A percentile compares a stretch with the other conserved stretches of the same genome.
These are phyloP conservation scores for Grammothele lineata DNA, from an alignment of 768 basidiomycete species.

Conservation along the genomic window DNA sequence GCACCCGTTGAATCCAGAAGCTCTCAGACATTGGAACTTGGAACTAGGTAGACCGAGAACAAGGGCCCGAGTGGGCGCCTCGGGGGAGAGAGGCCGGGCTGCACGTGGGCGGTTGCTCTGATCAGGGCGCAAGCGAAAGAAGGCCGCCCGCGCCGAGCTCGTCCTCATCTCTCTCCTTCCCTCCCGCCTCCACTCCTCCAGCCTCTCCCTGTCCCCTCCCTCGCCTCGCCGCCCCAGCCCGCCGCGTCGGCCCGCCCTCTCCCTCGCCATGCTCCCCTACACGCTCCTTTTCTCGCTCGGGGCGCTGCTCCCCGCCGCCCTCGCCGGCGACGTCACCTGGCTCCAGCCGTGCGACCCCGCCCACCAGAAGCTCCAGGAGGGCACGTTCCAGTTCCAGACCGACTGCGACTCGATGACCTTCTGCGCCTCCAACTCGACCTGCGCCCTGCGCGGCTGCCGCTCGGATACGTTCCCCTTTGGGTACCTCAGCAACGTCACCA, in stretches of 20 bases:
- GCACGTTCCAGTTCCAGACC: constrained; percentile 76
- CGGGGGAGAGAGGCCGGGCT: not conserved
- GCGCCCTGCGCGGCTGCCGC: constrained; percentile 65
- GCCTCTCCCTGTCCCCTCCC: not conserved
- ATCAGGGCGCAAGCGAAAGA: too few species aligned
- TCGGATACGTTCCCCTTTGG: constrained; percentile 77
- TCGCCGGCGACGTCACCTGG: constrained; percentile 44
- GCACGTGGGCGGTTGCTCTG: too few species aligned
- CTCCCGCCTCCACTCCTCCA: not conserved
- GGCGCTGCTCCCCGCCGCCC: constrained; percentile 26
- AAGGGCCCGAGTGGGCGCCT: too few species aligned
- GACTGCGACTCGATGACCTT: constrained; percentile 73
- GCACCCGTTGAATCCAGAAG: too few species aligned
- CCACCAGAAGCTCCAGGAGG: constrained; percentile 65
- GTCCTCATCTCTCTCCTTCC: constrained; percentile 8
- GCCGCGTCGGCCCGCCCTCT: constrained; percentile 7
- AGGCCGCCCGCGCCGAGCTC: too few species aligned
- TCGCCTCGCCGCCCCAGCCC: not conserved
- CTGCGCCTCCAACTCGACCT: constrained; percentile 51
- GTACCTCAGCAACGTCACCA: constrained; percentile 36
- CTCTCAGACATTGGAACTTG: too few species aligned
- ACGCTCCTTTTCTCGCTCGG: constrained; percentile 35
- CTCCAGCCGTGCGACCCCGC: constrained; percentile 46
- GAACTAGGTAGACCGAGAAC: too few species aligned
- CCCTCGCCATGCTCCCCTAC: constrained; percentile 8